These are phyloP conservation scores for Kitagawia praeruptora DNA, from an alignment of 129 eudicot genomes.

Conservation along the genomic window DNA sequence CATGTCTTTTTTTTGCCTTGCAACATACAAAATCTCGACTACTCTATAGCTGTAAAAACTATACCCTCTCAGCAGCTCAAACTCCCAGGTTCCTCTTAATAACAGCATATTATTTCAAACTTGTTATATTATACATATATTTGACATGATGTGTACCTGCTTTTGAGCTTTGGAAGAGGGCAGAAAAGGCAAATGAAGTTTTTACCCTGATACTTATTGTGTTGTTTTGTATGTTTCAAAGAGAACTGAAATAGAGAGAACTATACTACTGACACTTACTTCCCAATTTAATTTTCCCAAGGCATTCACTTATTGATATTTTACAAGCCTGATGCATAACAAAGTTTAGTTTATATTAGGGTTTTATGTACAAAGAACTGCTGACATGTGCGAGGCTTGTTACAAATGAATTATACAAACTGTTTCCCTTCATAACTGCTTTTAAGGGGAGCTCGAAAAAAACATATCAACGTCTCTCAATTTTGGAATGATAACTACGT, in stretches of 20 bases:
- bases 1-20: background rate
- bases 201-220: background rate
- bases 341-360: background rate
- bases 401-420: background rate
- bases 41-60: background rate
- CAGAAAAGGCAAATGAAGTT: no score
- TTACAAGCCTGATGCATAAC: background rate
- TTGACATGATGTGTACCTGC: background rate
- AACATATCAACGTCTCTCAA: background rate
- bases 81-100: no score
- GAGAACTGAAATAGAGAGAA: background rate
- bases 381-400: background rate
- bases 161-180: no score
- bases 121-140: background rate
- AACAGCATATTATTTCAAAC: background rate
- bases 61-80: no score
- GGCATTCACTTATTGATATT: background rate
- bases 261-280: background rate
- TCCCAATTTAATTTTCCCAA: background rate
- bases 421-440: background rate
- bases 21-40: background rate
- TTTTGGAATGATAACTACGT: background rate
- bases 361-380: background rate
- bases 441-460: background rate
- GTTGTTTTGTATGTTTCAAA: background rate